Conservation (phyloP, 345 rosid genomes). For the Sisymbrium irio region DNA sequence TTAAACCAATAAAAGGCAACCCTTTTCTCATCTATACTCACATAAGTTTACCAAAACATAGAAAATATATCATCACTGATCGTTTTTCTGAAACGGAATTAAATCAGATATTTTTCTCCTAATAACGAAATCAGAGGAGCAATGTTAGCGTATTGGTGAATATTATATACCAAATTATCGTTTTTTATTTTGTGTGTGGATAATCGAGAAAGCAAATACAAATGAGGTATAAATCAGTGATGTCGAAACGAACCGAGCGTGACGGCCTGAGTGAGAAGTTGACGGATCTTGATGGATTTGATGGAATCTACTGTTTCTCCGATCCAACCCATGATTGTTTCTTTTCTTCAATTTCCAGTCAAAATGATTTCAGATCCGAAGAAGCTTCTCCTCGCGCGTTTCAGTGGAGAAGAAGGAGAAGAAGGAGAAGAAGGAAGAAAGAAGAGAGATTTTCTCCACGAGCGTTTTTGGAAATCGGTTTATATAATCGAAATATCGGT, state of each 20-base stretch:
- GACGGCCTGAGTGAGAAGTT: constrained; percentile 72
- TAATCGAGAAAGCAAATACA: neutral
- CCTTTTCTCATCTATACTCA: neutral
- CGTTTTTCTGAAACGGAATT: neutral
- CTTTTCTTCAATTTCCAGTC: neutral
- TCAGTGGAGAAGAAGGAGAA: constrained; percentile 1
- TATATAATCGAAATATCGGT: constrained; percentile 15
- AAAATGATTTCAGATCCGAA: constrained; percentile 3
- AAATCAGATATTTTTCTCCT: neutral
- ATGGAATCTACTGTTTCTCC: constrained; percentile 76
- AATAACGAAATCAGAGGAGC: neutral
- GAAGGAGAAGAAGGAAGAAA: neutral
- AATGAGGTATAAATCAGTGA: neutral
- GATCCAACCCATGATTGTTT: constrained; percentile 61
- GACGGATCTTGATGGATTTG: constrained; percentile 80
- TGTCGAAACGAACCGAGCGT: constrained; percentile 62
- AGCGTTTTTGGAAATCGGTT: constrained; percentile 18
- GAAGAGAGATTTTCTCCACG: neutral
- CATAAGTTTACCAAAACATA: too few species aligned
- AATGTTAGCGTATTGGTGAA: neutral
- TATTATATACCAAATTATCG: neutral
- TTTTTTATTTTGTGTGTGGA: neutral
- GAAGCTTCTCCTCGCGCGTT: constrained; percentile 17
- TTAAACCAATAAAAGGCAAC: neutral
- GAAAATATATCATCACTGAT: neutral